These are phyloP conservation scores for Volvox reticuliferus DNA, from an alignment of 139 green algal genomes.

Conservation along the genomic window DNA sequence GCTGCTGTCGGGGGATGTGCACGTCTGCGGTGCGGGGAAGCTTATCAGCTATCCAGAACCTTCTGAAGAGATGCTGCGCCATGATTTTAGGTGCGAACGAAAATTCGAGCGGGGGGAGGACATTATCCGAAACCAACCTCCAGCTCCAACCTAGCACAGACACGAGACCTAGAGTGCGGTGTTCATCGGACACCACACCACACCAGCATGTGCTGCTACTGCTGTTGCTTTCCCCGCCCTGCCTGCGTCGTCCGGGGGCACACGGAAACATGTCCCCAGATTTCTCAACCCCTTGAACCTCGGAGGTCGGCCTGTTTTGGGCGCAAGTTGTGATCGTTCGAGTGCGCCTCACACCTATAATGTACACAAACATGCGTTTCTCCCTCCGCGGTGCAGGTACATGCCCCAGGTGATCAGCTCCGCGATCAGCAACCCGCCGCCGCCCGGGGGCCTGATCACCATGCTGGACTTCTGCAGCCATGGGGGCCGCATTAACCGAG, in stretches of 20 bases:
- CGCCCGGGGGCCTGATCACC: slow-evolving; percentile 2
- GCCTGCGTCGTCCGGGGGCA: no score
- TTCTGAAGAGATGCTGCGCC: background rate
- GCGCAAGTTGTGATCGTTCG: no score
- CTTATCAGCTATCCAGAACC: background rate
- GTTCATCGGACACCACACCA: no score
- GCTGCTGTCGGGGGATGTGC: slow-evolving; percentile 41
- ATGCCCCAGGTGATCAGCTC: slow-evolving; percentile 44
- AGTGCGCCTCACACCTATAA: background rate
- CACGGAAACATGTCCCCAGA: no score
- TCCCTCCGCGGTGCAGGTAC: background rate
- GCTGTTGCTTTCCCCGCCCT: no score
- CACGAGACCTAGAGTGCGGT: no score
- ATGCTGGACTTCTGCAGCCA: background rate
- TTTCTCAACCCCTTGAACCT: no score
- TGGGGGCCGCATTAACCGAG: slow-evolving; percentile 16
- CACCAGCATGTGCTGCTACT: no score
- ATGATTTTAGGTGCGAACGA: slow-evolving; percentile 25
- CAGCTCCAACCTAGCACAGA: no score
- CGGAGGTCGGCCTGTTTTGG: no score
- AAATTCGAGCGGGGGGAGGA: no score
- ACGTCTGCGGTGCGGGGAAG: slow-evolving; percentile 25
- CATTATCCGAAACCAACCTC: no score
- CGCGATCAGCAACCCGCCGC: slow-evolving; percentile 49
- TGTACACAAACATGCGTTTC: background rate